Conservation (phyloP, 352 stramenopile genomes). For the Globisporangium viniferum region DNA sequence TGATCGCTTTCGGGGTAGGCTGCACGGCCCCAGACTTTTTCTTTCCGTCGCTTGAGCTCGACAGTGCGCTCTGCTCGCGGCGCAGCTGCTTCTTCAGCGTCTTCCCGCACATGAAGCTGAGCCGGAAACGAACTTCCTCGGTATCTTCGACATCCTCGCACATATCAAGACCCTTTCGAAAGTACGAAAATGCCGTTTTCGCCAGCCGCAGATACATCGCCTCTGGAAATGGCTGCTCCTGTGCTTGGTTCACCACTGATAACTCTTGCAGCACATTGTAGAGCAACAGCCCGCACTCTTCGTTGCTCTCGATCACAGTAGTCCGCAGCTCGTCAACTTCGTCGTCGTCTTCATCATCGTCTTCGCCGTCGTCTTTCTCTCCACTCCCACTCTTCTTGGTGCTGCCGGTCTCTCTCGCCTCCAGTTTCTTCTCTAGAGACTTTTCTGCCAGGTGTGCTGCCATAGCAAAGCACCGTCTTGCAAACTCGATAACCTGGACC, state of each 20-base stretch:
- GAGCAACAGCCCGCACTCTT: conserved; percentile 72
- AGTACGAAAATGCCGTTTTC: conserved; percentile 30
- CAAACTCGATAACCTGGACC: conserved; percentile 57
- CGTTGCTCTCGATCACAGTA: conserved; percentile 54
- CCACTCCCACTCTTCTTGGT: not conserved
- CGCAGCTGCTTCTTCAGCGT: conserved; percentile 50
- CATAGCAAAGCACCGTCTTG: conserved; percentile 63
- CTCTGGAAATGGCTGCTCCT: conserved; percentile 23
- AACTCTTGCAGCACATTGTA: conserved; percentile 75
- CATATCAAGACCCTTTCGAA: conserved; percentile 33
- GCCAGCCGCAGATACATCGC: conserved; percentile 30
- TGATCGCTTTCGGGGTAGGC: conserved; percentile 25
- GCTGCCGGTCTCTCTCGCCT: not conserved
- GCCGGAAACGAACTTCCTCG: conserved; percentile 56
- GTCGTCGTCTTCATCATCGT: conserved; percentile 21
- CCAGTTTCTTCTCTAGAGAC: conserved; percentile 5
- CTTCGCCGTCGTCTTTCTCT: conserved; percentile 1
- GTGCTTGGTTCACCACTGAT: conserved; percentile 39
- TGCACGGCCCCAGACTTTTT: not conserved
- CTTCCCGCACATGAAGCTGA: conserved; percentile 79
- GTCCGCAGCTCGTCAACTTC: conserved; percentile 30
- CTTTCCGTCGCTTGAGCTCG: not conserved
- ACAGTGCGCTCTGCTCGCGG: conserved; percentile 2
- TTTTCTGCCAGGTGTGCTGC: conserved; percentile 36
- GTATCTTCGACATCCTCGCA: conserved; percentile 31